phyloP scores from a whole-genome alignment of 352 stramenopile species.

The Globisporangium paroecandrum region DNA sequence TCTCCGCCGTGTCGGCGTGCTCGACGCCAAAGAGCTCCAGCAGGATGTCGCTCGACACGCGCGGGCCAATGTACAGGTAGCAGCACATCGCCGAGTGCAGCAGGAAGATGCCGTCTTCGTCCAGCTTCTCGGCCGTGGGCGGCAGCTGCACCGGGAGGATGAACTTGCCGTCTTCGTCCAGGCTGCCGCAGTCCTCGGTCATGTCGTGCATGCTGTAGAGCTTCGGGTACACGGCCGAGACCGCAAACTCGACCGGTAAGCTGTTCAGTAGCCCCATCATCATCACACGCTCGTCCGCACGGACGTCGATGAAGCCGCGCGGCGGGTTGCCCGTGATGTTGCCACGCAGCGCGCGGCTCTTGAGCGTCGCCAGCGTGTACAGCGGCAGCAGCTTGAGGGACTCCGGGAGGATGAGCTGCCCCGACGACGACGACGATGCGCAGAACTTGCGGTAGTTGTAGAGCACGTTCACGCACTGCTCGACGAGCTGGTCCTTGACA shows the following conservation, averaged over 20 bases:
- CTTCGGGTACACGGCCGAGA: conserved; percentile 86
- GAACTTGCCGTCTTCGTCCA: conserved; percentile 77
- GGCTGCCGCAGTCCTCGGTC: conserved; percentile 69
- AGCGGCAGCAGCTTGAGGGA: conserved; percentile 89
- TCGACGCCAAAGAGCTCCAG: conserved; percentile 82
- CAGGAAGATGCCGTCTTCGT: conserved; percentile 84
- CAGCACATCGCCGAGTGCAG: conserved; percentile 85
- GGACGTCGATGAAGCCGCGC: conserved; percentile 81
- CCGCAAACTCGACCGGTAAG: conserved; percentile 76
- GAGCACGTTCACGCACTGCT: conserved; percentile 85
- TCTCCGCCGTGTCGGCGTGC: conserved; percentile 73
- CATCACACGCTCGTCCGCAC: conserved; percentile 84
- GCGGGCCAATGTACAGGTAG: conserved; percentile 86
- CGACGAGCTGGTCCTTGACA: conserved; percentile 78
- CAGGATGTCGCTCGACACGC: conserved; percentile 61
- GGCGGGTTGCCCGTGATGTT: conserved; percentile 79
- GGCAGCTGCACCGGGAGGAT: conserved; percentile 70
- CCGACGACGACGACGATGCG: conserved; percentile 85
- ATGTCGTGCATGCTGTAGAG: conserved; percentile 87
- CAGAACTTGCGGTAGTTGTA: conserved; percentile 92
- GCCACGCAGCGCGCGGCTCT: conserved; percentile 81
- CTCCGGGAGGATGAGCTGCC: conserved; percentile 90
- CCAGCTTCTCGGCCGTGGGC: conserved; percentile 83
- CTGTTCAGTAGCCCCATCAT: conserved; percentile 82
- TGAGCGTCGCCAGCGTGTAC: conserved; percentile 85